phyloP scores from a whole-genome alignment of 2,329 filamentous ascomycete species.

The Trichoderma sp. region DNA sequence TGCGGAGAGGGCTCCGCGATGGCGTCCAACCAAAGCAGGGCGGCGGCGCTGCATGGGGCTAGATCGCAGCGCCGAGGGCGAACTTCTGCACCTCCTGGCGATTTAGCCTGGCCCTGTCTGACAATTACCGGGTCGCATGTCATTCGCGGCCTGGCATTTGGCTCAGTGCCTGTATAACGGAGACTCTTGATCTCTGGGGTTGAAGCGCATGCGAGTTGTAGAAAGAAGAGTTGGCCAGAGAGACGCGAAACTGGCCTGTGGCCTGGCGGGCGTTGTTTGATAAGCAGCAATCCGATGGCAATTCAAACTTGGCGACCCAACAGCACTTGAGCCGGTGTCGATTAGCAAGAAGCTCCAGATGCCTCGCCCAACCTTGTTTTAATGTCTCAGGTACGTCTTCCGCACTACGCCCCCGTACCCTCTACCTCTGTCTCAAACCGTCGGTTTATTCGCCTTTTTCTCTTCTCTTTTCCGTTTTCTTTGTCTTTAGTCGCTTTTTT shows the following conservation, averaged over 20 bases:
- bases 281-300: background rate
- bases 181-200: background rate
- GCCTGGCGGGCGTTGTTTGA: background rate
- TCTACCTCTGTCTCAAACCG: background rate
- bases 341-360: constrained; percentile 3
- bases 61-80: background rate
- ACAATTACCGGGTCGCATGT: constrained; percentile 10
- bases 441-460: background rate
- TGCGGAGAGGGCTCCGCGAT: constrained; percentile 20
- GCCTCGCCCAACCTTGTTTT: constrained; percentile 10
- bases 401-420: constrained; percentile 10
- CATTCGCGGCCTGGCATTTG: background rate
- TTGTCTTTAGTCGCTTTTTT: background rate
- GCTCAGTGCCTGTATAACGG: background rate
- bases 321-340: constrained; percentile 4
- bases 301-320: background rate
- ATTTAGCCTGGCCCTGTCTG: constrained; percentile 5
- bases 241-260: background rate
- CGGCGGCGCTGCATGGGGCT: constrained; percentile 7
- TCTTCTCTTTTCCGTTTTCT: background rate
- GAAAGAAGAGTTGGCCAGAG: background rate
- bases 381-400: constrained; percentile 22
- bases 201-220: background rate
- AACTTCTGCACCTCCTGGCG: background rate
- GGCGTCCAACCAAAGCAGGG: constrained; percentile 21